These are phyloP conservation scores for Austroboletus eburneus DNA, from an alignment of 768 basidiomycete species.

Conservation along the genomic window DNA sequence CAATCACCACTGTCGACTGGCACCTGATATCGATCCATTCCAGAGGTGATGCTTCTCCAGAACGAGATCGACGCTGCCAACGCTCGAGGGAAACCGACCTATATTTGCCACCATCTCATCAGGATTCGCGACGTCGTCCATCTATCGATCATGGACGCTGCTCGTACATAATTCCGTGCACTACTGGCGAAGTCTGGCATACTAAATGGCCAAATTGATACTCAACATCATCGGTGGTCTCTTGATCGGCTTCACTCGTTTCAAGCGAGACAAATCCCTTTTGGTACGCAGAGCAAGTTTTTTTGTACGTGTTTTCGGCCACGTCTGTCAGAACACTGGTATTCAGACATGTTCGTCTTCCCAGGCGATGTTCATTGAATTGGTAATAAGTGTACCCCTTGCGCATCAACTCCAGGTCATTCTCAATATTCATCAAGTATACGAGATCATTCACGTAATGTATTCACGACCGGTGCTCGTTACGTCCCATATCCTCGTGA, in stretches of 20 bases:
- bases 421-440: constrained; percentile 52
- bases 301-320: constrained; percentile 49
- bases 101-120: constrained; percentile 36
- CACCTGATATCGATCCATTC: constrained; percentile 52
- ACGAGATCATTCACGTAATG: constrained; percentile 61
- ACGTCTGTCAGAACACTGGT: background rate
- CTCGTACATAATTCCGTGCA: constrained; percentile 41
- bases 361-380: constrained; percentile 55
- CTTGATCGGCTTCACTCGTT: constrained; percentile 63
- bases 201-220: constrained; percentile 54
- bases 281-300: constrained; percentile 64
- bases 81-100: constrained; percentile 40
- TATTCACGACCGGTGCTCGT: constrained; percentile 62
- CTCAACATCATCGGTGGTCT: constrained; percentile 52
- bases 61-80: constrained; percentile 46
- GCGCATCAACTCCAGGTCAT: constrained; percentile 62
- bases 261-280: constrained; percentile 46
- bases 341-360: background rate
- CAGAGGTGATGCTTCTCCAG: constrained; percentile 36
- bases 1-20: constrained; percentile 55
- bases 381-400: constrained; percentile 47
- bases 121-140: constrained; percentile 53
- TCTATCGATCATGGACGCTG: constrained; percentile 43
- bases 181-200: constrained; percentile 57
- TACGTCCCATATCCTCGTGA: constrained; percentile 51